Evolutionary conservation across 768 basidiomycete species (phyloP).

Genomic region (Neoboletus brunneissimus): DNA sequence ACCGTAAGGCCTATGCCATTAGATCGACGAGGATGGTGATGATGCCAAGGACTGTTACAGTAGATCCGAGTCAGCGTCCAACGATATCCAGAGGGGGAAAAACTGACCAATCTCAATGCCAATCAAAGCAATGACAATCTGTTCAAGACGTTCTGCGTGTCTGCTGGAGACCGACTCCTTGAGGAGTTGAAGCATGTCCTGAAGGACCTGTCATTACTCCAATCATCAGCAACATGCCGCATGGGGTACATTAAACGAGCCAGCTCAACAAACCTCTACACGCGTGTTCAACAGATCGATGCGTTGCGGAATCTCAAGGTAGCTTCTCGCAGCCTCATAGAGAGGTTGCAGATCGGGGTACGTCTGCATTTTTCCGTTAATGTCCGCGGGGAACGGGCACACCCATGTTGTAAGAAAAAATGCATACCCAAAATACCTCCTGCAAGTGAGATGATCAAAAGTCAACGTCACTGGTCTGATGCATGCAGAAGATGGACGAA

Average conservation of each 20-base stretch:
- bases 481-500: not conserved
- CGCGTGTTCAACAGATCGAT: slow-evolving; percentile 91
- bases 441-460: slow-evolving; percentile 28
- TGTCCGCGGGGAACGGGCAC: slow-evolving; percentile 13
- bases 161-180: slow-evolving; percentile 93
- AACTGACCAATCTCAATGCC: slow-evolving; percentile 78
- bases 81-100: not conserved
- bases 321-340: slow-evolving; percentile 90
- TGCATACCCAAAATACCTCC: slow-evolving; percentile 91
- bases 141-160: slow-evolving; percentile 88
- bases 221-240: slow-evolving; percentile 1
- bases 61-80: slow-evolving; percentile 1
- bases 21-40: slow-evolving; percentile 89
- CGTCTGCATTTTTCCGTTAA: slow-evolving; percentile 49
- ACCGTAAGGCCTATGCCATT: slow-evolving; percentile 41
- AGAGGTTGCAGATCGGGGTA: slow-evolving; percentile 94
- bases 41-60: slow-evolving; percentile 71
- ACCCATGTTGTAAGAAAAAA: slow-evolving; percentile 4
- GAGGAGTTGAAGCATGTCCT: slow-evolving; percentile 93
- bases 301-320: slow-evolving; percentile 92
- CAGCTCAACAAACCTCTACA: slow-evolving; percentile 65
- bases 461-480: not conserved
- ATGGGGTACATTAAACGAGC: not conserved
- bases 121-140: slow-evolving; percentile 89
- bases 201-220: slow-evolving; percentile 61